Conservation (phyloP, 108 stramenopile genomes). For the Nannochloropsis oceanica region DNA sequence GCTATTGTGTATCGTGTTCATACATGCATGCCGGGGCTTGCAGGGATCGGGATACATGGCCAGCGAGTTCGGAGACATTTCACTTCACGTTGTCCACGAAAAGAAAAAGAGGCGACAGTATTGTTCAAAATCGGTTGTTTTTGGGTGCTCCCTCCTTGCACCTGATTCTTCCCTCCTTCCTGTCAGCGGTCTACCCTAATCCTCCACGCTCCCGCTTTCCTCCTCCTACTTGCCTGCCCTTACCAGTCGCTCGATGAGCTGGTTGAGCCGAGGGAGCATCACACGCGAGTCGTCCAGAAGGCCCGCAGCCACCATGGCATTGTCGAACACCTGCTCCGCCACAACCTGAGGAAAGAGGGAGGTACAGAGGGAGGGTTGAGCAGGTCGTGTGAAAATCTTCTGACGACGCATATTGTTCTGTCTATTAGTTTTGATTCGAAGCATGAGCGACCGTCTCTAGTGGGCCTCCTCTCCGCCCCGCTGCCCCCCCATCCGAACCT, state of each 20-base stretch:
- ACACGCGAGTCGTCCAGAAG: constrained; percentile 79
- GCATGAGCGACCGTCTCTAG: too few species aligned
- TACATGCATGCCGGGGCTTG: too few species aligned
- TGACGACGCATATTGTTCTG: too few species aligned
- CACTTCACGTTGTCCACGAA: too few species aligned
- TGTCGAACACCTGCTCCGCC: constrained; percentile 90
- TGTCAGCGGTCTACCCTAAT: not conserved
- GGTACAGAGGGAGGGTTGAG: not conserved
- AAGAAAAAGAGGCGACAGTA: too few species aligned
- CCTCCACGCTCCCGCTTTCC: not conserved
- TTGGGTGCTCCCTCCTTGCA: not conserved
- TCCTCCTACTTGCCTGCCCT: not conserved
- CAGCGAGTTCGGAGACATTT: too few species aligned
- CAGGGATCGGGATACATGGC: too few species aligned
- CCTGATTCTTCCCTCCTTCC: not conserved
- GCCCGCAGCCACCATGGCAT: constrained; percentile 89
- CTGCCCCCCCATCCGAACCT: not conserved
- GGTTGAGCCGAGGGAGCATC: constrained; percentile 84
- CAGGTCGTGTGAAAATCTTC: too few species aligned
- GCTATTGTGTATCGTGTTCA: too few species aligned
- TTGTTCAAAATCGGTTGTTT: too few species aligned
- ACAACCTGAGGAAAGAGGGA: constrained; percentile 28
- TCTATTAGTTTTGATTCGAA: too few species aligned
- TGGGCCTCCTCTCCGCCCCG: too few species aligned
- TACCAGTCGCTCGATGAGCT: constrained; percentile 44